Evolutionary conservation across 306 rosid genomes (phyloP).

Genomic region (Vigna radiata): DNA sequence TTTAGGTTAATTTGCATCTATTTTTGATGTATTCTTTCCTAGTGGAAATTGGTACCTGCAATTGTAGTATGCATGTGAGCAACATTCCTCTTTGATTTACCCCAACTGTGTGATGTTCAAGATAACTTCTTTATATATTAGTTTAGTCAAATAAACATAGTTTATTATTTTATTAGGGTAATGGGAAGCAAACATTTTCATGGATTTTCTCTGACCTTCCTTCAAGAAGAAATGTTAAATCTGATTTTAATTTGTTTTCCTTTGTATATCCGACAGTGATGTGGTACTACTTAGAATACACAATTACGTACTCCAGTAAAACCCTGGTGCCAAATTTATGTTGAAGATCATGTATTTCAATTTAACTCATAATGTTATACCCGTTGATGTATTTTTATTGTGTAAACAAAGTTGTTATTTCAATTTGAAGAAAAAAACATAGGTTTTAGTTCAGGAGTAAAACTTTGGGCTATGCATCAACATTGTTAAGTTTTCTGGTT

Average conservation of each 20-base stretch:
- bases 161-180: not conserved
- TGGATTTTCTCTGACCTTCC: slow-evolving; percentile 22
- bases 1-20: slow-evolving; percentile 1
- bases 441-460: not conserved
- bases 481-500: slow-evolving; percentile 18
- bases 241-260: not conserved
- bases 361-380: not conserved
- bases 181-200: slow-evolving; percentile 16
- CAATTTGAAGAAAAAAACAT: not conserved
- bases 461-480: not conserved
- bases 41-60: slow-evolving; percentile 21
- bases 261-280: not conserved
- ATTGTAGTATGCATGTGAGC: slow-evolving; percentile 6
- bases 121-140: slow-evolving; percentile 3
- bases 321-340: slow-evolving; percentile 1
- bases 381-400: not conserved
- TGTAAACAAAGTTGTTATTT: not conserved
- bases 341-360: slow-evolving; percentile 21
- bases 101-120: slow-evolving; percentile 25
- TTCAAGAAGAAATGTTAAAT: slow-evolving; percentile 15
- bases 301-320: not conserved
- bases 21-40: slow-evolving; percentile 24
- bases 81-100: slow-evolving; percentile 25
- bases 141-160: slow-evolving; percentile 18
- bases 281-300: not conserved